Percentiles rank a stretch among this genome's conserved stretches.
phyloP scores from a whole-genome alignment of 1,139 yeast species.

The Candida tropicalis region DNA sequence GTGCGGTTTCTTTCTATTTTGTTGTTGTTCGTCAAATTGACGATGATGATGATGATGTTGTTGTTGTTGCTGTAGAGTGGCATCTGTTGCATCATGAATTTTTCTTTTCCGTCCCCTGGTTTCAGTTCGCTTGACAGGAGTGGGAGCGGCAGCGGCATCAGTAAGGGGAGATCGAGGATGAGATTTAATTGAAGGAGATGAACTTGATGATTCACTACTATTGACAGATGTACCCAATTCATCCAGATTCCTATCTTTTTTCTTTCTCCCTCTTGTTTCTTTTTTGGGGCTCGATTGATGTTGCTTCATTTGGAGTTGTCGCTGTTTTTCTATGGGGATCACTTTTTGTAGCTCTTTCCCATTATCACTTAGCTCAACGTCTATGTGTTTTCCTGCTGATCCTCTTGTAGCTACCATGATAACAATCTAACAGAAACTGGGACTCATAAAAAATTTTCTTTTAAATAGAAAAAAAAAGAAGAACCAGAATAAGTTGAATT shows the following conservation, averaged over 20 bases:
- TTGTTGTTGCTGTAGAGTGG: not conserved
- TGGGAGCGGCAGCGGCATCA: no score
- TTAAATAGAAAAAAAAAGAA: not conserved
- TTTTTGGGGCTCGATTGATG: conserved; percentile 11
- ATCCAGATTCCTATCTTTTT: conserved; percentile 1
- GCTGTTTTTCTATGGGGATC: conserved; percentile 11
- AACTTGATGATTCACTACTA: not conserved
- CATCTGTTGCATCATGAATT: conserved; percentile 3
- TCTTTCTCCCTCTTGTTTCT: conserved; percentile 17
- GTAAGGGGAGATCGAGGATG: not conserved
- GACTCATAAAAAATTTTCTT: not conserved
- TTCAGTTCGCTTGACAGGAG: conserved; percentile 13
- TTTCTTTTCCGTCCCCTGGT: conserved; percentile 18
- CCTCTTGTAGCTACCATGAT: conserved; percentile 18
- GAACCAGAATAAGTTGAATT: not conserved
- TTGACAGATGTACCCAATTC: not conserved
- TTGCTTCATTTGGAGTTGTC: conserved; percentile 6
- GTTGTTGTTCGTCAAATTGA: not conserved
- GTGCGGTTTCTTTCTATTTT: not conserved
- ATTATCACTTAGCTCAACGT: conserved; percentile 16
- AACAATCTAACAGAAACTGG: not conserved
- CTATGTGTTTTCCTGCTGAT: conserved; percentile 10
- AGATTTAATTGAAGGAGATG: not conserved
- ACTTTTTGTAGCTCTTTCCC: conserved; percentile 16
- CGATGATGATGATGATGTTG: no score